phyloP scores from a whole-genome alignment of 768 basidiomycete genomes.

The Rhizopogon vinicolor region DNA sequence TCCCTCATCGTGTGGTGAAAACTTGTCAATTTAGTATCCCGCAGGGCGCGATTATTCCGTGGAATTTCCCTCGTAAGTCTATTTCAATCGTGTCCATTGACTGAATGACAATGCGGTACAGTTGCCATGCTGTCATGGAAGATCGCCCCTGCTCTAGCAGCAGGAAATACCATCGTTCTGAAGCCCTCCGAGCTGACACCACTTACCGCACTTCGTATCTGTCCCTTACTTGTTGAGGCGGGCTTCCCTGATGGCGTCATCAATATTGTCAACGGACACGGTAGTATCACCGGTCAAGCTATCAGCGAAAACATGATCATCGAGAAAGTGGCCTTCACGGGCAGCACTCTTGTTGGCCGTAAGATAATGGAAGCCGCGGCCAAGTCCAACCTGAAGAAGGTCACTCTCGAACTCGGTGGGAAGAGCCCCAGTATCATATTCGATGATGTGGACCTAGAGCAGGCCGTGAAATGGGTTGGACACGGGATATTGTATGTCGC shows the following conservation, averaged over 20 bases:
- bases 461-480: constrained; percentile 53
- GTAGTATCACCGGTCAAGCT: constrained; percentile 48
- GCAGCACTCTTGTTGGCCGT: constrained; percentile 61
- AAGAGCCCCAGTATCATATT: constrained; percentile 61
- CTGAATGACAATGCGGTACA: background rate
- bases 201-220: constrained; percentile 44
- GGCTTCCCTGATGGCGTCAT: constrained; percentile 63
- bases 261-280: constrained; percentile 56
- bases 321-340: constrained; percentile 72
- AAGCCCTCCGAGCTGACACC: constrained; percentile 69
- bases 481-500: constrained; percentile 53
- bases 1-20: constrained; percentile 8
- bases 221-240: constrained; percentile 46
- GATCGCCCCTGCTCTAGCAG: constrained; percentile 59
- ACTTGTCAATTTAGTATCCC: background rate
- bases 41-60: constrained; percentile 54
- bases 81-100: background rate
- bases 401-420: constrained; percentile 75
- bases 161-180: constrained; percentile 56
- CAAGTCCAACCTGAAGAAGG: constrained; percentile 61
- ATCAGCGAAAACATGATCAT: constrained; percentile 53
- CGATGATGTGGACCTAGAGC: constrained; percentile 55
- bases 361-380: constrained; percentile 61
- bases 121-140: constrained; percentile 23
- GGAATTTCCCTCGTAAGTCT: constrained; percentile 53